Evolutionary conservation across 441 rosid species (phyloP).

Genomic region (Isatis lusitanica): DNA sequence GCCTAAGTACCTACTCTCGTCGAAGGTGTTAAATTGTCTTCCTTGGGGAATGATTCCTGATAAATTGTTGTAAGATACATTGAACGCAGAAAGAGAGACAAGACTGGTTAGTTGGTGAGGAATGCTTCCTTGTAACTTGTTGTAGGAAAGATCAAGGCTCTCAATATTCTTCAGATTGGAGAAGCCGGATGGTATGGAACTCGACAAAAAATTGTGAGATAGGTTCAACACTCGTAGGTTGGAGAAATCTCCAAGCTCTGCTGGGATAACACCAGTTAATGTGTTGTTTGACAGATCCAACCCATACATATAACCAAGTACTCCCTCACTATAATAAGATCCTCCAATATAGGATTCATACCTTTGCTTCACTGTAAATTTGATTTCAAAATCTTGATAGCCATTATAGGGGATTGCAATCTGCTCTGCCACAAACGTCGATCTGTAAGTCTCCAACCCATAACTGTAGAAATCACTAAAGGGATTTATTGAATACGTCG

Average conservation of each 20-base stretch:
- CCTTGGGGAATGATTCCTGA: neutral
- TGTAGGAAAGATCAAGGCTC: neutral
- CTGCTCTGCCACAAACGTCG: too few relatives aligned
- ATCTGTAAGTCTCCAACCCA: too few relatives aligned
- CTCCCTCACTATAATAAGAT: too few relatives aligned
- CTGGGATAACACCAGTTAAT: neutral
- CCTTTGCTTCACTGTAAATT: too few relatives aligned
- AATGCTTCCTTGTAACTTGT: neutral
- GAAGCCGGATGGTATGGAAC: neutral
- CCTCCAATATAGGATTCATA: too few relatives aligned
- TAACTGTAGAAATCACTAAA: too few relatives aligned
- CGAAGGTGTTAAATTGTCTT: neutral
- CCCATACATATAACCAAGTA: neutral
- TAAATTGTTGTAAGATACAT: neutral
- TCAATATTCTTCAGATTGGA: neutral
- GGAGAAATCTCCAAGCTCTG: constrained; percentile 1
- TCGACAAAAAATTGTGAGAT: neutral
- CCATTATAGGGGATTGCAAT: too few relatives aligned
- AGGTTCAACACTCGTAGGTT: too few relatives aligned
- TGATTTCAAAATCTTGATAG: too few relatives aligned
- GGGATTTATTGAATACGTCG: too few relatives aligned
- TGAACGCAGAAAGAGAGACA: neutral
- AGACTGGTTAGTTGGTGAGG: neutral
- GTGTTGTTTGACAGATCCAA: neutral
- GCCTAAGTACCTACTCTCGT: neutral